These are phyloP conservation scores for Phellopilus nigrolimitatus DNA, from an alignment of 1,284 basidiomycete genomes.

Conservation along the genomic window DNA sequence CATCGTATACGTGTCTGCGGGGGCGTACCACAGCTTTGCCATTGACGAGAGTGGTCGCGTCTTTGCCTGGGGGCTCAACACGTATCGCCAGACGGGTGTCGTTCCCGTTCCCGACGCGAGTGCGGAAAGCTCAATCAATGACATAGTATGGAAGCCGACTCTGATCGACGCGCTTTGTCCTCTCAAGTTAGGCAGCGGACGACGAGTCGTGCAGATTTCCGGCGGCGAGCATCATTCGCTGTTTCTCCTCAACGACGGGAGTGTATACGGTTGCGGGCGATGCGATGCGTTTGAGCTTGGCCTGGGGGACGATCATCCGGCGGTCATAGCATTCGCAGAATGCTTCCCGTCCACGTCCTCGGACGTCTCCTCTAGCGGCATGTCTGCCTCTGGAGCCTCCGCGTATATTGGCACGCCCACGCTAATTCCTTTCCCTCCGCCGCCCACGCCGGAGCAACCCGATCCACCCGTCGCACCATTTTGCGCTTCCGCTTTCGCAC, in stretches of 20 bases:
- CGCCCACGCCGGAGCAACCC: conserved; percentile 35
- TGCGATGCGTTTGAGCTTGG: conserved; percentile 46
- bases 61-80: conserved; percentile 58
- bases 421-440: conserved; percentile 42
- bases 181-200: conserved; percentile 35
- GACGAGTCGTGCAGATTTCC: conserved; percentile 37
- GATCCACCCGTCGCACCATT: conserved; percentile 34
- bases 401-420: conserved; percentile 31
- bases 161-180: conserved; percentile 42
- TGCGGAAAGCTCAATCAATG: conserved; percentile 34
- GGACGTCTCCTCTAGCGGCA: background rate
- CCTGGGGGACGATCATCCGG: conserved; percentile 38
- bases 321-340: conserved; percentile 29
- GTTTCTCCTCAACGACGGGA: conserved; percentile 53
- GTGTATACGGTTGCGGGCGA: conserved; percentile 47
- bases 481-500: no score
- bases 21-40: conserved; percentile 54
- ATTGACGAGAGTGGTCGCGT: conserved; percentile 47
- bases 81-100: conserved; percentile 48
- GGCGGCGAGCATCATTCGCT: conserved; percentile 51
- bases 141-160: conserved; percentile 43
- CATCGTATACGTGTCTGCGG: conserved; percentile 48
- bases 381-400: conserved; percentile 24
- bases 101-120: conserved; percentile 25
- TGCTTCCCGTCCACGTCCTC: conserved; percentile 20